Evolutionary conservation across 176 grass and related monocot genomes (phyloP), one percentile per base, ranked within the genome.

Genomic region (Hordeum marinum): DNA sequence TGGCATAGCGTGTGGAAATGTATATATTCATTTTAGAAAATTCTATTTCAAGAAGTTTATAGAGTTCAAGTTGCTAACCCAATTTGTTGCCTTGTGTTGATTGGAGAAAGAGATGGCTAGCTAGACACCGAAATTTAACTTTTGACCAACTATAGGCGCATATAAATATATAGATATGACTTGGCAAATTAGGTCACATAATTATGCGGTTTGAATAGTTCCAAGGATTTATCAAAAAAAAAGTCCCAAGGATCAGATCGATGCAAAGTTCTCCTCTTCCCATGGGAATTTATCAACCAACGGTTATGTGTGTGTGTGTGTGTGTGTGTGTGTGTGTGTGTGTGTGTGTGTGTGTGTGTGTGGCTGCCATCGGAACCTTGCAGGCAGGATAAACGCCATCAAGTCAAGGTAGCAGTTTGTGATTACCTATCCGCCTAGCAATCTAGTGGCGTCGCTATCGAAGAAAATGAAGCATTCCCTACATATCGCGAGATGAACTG

Each of bases 351-450:
- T 3, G 24, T 85, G 25, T 20, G 14, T 48, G 27, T 86, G 92
- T 87, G 92, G 86, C 50, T 64, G 76, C n/a, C 11, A 81, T 78
- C 34, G 84, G 71, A 81, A 62, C 55, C 83, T 91, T 89, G 80
- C 64, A 60, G 18, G 80, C 46, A 60, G n/a, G 65, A 75, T 73
- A 23, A 63, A 79, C 80, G 32, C 24, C 39, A 55, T 31, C 32
- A 84, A 82, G 63, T 91, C 89, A 91, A 94, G 37, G 86, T 50
- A 84, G 86, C 55, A 83, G 85, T 87, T 90, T 87, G 58, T 58
- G 25, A 84, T 85, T 82, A 82, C 64, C 85, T 68, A 79, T 93
- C 88, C 37, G 2, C 35, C 39, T 17, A 74, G 41, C n/a, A 50
- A 74, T 41, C 32, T 40, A 18, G 34, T 85, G 82, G 58, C 72